Base-by-base conservation (phyloP, 2,329 filamentous ascomycete species). In the Calonectria leucothoes region DNA sequence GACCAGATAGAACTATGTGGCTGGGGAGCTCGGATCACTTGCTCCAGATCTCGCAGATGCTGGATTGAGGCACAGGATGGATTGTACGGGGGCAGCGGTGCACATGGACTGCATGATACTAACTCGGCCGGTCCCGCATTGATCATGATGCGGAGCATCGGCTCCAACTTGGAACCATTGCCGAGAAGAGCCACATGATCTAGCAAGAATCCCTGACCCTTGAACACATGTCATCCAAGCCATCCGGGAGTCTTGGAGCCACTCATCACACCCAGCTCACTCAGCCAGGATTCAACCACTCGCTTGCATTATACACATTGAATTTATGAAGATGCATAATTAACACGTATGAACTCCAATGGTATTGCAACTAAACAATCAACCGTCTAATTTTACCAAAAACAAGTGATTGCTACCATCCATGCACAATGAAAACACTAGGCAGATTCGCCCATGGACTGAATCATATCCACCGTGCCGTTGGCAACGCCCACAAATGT, bases 371-470 rank as follows among this genome's bases (percentile, higher is more conserved):
- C 12, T 3, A 35, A 33, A 57, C 15, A 8, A 37, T 6, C 6
- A 37, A 14, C 25, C 27, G 35, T 59, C 23, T 17, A 59, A 39
- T 25, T 37, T 39, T 59, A 25, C 33, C 55, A 59, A 57, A 57
- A n/a, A 23, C 20, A 23, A 23, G 42, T 45, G 14, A 39, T 17
- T 39, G 2, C 15, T 39, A 4, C 33, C 23, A 23, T 59, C 33
- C 25, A 23, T 59, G n/a, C 25, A 39, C 42, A 37, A 59, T 14
- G 33, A 25, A 25, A n/a, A 23, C 14, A 37, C 70, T 39, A 73
- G 45, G 71, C 71, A 7, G 71, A 73, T 20, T 73, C 71, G 4
- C 71, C 71, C 71, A 73, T 73, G 1, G 71, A 73, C 52, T 70
- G 67, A 23, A 73, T 70, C 71, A 73, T 73, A 6, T 70, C 71